Evolutionary conservation across 2,329 filamentous ascomycete species (phyloP).

Genomic region (Ophiostoma pallidulum): DNA sequence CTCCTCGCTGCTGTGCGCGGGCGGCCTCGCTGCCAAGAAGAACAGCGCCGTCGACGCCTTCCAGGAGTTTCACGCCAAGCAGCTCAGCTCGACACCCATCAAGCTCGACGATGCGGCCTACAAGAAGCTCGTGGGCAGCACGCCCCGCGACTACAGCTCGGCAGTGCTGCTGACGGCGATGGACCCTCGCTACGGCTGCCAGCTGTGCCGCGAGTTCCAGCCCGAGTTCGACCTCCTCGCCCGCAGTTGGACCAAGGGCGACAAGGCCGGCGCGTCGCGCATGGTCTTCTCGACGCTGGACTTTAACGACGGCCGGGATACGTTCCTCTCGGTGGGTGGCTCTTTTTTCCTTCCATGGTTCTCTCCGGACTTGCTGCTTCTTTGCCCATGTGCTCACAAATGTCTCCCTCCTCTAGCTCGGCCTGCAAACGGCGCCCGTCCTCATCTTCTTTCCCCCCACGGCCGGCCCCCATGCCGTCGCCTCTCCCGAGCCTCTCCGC

Average conservation of each 20-base stretch:
- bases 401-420: constrained; percentile 61
- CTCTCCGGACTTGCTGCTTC: background rate
- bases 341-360: background rate
- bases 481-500: constrained; percentile 59
- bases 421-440: constrained; percentile 88
- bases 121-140: constrained; percentile 59
- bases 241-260: constrained; percentile 79
- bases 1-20: constrained; percentile 52
- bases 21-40: constrained; percentile 52
- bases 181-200: constrained; percentile 73
- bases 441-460: constrained; percentile 83
- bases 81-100: constrained; percentile 55
- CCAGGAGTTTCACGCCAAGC: constrained; percentile 58
- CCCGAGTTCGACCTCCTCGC: constrained; percentile 85
- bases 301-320: constrained; percentile 72
- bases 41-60: constrained; percentile 53
- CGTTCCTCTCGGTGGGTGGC: constrained; percentile 63
- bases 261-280: constrained; percentile 62
- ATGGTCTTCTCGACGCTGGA: constrained; percentile 79
- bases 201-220: constrained; percentile 82
- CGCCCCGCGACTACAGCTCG: constrained; percentile 74
- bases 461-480: constrained; percentile 64
- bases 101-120: constrained; percentile 72
- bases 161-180: constrained; percentile 80
- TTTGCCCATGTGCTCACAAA: no score